These are phyloP conservation scores for Trichoderma lentiforme DNA, from an alignment of 2,329 filamentous ascomycete species.

Conservation along the genomic window DNA sequence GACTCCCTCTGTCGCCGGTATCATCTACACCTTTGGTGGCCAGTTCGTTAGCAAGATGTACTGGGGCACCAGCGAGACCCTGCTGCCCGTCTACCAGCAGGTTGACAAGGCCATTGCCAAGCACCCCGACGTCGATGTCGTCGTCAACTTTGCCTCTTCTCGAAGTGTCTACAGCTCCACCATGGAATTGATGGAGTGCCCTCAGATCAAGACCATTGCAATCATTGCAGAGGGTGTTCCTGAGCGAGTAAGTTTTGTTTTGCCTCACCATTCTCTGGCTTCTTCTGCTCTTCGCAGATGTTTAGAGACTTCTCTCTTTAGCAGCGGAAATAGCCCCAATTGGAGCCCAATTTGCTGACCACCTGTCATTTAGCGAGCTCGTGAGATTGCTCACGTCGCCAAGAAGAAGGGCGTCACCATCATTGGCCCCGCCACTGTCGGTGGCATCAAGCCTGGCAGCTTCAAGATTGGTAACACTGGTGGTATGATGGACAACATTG, in stretches of 20 bases:
- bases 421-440: slow-evolving; percentile 95
- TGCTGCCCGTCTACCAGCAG: slow-evolving; percentile 96
- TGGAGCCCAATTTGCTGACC: slow-evolving; percentile 22
- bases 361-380: slow-evolving; percentile 65
- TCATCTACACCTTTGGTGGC: slow-evolving; percentile 99
- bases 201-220: slow-evolving; percentile 97
- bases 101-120: slow-evolving; percentile 90
- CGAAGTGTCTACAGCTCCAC: slow-evolving; percentile 98
- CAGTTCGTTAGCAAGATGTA: slow-evolving; percentile 99
- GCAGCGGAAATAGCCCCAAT: background rate
- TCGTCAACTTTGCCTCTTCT: slow-evolving; percentile 99
- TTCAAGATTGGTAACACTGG: slow-evolving; percentile 99
- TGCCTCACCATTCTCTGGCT: background rate
- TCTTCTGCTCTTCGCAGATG: background rate
- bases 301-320: background rate
- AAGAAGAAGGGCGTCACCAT: slow-evolving; percentile 99
- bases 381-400: slow-evolving; percentile 95
- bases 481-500: slow-evolving; percentile 99
- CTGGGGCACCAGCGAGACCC: slow-evolving; percentile 99
- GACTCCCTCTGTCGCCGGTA: slow-evolving; percentile 93
- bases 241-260: slow-evolving; percentile 69
- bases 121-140: slow-evolving; percentile 94
- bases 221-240: slow-evolving; percentile 99
- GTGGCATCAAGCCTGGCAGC: slow-evolving; percentile 98
- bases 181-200: slow-evolving; percentile 95